Base-by-base conservation (phyloP, 371 early-diverging fungal genomes). In the Mortierella sp. region DNA sequence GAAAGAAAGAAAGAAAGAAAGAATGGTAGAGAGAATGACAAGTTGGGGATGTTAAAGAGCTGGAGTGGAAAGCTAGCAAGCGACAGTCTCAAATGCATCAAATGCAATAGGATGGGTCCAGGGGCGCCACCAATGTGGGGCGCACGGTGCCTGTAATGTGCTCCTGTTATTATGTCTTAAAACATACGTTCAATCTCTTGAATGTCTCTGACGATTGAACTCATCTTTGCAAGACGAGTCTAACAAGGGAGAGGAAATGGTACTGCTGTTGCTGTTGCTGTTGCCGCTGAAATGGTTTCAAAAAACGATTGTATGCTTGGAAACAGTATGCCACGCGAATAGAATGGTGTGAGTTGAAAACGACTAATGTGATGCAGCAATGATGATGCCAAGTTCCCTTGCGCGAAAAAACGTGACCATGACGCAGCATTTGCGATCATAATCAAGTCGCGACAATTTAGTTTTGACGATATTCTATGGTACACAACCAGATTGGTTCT, bases 131-230 rank as follows among this genome's bases (percentile, higher is more conserved):
- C 43, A 40, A 40, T 40, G 43, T 40, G 12, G 5, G 1, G 20
- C 49, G 49, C 20, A 47, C 5, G 49, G 20, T 20, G 49, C 20
- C 14, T 43, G 12, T 6, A 39, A 43, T 14, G 43, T 43, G 43
- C 5, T 43, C 14, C 14, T 43, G 14, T 6, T 43, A 14, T 9
- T 43, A 43, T 43, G 14, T 43, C 43, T 43, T 14, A 9, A 14
- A 37, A 57, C 78, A 2, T 81, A 81, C 81, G 68, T 32, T 81
- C 81, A 72, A 81, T 75, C 32, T 81, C 81, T 67, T 75, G 72
- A 59, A 75, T 72, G 73, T 81, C 81, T 59, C 64, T 75, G 47
- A 71, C 64, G 61, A 64, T 70, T 32, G 78, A 73, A n/a, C 67
- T 68, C 78, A 78, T 78, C 59, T n/a, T 66, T 59, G 24, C 32